A percentile compares a stretch with the other conserved stretches of the same genome.
These are phyloP conservation scores for Tilletia indica DNA, from an alignment of 1,284 basidiomycete species.

Conservation along the genomic window DNA sequence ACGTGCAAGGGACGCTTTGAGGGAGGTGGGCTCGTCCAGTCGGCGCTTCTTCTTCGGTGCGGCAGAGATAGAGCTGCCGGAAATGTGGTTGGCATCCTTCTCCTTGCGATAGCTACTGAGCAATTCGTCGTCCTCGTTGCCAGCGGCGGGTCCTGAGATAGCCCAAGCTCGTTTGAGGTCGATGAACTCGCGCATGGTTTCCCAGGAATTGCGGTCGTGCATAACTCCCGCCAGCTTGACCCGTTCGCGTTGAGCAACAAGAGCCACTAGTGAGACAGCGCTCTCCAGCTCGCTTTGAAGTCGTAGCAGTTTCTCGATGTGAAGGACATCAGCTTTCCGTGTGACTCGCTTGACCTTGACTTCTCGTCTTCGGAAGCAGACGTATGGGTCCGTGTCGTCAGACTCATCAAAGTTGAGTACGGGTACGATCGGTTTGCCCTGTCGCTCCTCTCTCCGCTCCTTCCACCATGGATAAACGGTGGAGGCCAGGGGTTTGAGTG, in stretches of 20 bases:
- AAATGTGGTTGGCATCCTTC: conserved; percentile 20
- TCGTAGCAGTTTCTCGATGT: conserved; percentile 53
- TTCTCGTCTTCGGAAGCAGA: conserved; percentile 94
- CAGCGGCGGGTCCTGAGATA: conserved; percentile 42
- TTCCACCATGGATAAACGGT: conserved; percentile 53
- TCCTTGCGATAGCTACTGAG: conserved; percentile 45
- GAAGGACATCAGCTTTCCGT: conserved; percentile 59
- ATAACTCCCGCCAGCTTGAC: conserved; percentile 42
- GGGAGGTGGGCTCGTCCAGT: conserved; percentile 36
- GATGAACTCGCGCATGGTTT: conserved; percentile 38
- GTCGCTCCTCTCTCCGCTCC: conserved; percentile 46
- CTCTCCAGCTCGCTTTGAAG: conserved; percentile 49
- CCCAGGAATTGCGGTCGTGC: conserved; percentile 44
- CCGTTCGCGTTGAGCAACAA: conserved; percentile 51
- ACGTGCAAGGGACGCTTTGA: conserved; percentile 38
- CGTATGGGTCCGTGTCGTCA: conserved; percentile 92
- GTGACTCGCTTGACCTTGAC: conserved; percentile 93
- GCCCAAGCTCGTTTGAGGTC: conserved; percentile 49
- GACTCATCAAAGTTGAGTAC: conserved; percentile 71
- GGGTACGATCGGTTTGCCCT: conserved; percentile 44
- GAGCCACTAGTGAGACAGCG: conserved; percentile 37
- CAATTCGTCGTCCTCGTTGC: conserved; percentile 50
- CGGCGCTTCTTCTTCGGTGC: conserved; percentile 51
- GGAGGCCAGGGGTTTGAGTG: conserved; percentile 42
- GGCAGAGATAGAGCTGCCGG: conserved; percentile 23